Conservation (phyloP, 768 basidiomycete species). For the Suillus weaverae region DNA sequence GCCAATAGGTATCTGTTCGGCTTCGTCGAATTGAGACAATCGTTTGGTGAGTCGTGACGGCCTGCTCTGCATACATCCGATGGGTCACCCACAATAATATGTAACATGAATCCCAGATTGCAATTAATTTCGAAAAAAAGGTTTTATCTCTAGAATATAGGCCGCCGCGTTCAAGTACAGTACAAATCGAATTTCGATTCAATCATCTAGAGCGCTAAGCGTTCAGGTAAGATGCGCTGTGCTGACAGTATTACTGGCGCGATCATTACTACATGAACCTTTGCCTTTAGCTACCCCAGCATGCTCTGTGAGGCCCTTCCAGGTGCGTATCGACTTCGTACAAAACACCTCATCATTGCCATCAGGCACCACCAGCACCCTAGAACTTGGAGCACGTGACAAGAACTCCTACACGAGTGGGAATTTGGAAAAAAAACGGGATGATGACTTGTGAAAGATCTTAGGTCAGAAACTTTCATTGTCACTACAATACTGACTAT, state of each 20-base stretch:
- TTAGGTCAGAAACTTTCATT: no score
- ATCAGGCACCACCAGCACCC: no score
- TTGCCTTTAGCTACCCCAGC: neutral
- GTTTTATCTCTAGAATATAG: neutral
- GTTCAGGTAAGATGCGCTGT: neutral
- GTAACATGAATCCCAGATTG: neutral
- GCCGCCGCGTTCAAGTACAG: neutral
- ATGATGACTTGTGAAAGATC: no score
- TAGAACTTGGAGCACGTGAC: no score
- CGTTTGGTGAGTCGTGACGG: no score
- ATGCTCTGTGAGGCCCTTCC: neutral
- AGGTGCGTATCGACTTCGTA: neutral
- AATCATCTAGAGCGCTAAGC: neutral
- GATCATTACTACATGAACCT: neutral
- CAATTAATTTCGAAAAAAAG: neutral
- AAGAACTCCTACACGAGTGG: no score
- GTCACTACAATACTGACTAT: neutral
- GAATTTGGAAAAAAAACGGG: no score
- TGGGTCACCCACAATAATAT: no score
- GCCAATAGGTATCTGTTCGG: neutral
- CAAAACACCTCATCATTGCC: no score
- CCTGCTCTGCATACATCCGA: no score
- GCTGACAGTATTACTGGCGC: neutral
- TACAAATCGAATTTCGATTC: neutral
- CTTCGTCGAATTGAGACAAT: neutral